Conservation (phyloP, 2,329 filamentous ascomycete species). For the Beauveria bassiana region DNA sequence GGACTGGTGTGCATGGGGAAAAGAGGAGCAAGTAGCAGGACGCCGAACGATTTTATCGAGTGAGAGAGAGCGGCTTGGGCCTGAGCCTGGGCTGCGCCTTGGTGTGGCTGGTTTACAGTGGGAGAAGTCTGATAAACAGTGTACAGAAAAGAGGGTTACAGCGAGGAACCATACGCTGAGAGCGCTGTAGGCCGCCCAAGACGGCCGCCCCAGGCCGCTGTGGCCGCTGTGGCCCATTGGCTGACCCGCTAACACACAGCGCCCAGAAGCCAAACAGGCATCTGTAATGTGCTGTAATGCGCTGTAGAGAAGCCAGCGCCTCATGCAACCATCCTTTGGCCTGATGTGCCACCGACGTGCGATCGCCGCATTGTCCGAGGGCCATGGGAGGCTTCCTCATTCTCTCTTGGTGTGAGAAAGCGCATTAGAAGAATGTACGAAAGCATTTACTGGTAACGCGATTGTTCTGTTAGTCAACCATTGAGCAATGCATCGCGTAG, state of each 20-base stretch:
- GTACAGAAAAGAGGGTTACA: not conserved
- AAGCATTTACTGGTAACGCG: not conserved
- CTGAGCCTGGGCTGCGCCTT: not conserved
- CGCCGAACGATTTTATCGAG: constrained; percentile 18
- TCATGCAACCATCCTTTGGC: no score
- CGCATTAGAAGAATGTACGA: not conserved
- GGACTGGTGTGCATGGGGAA: constrained; percentile 19
- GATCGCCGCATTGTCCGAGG: not conserved
- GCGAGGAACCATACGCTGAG: not conserved
- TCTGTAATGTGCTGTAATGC: not conserved
- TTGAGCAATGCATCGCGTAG: not conserved
- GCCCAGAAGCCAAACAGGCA: not conserved
- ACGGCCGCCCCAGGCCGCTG: not conserved
- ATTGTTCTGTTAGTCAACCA: not conserved
- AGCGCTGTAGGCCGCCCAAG: not conserved
- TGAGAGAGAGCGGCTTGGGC: not conserved
- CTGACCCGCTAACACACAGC: not conserved
- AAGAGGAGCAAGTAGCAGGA: constrained; percentile 17
- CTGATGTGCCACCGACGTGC: no score
- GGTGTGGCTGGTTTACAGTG: not conserved
- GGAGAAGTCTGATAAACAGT: not conserved
- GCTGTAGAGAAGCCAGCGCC: not conserved
- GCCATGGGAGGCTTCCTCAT: not conserved
- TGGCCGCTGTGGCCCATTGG: no score
- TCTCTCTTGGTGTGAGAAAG: not conserved